Evolutionary conservation across 2,329 filamentous ascomycete species (phyloP), one percentile per base, ranked within the genome.

Genomic region (Trichophyton benhamiae): DNA sequence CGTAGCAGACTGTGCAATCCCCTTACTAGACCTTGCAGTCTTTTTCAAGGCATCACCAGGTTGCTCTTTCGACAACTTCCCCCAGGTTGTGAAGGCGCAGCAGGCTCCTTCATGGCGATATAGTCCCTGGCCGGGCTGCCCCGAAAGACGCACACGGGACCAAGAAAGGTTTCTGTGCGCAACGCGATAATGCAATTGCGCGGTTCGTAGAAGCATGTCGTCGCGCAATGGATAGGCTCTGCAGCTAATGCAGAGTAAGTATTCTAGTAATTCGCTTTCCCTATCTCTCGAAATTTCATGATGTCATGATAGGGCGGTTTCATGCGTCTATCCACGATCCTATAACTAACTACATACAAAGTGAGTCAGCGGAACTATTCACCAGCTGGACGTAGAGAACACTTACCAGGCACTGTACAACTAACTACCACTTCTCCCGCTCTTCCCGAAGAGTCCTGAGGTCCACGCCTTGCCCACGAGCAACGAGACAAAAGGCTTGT

Each of bases 121-220:
- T 60, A 57, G 67, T 59, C 58, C 66, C 67, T 60, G 66, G 64
- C 63, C 67, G 62, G 62, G 68, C 65, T 63, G 65, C 65, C 65
- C 65, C 65, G 63, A 65, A 66, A 65, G 64, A 63, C 63, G 64
- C 61, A 61, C 22, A 3, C 52, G 68, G 66, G 63, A 67, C 72
- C 63, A 62, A 25, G 53, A 57, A n/a, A 58, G 52, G 38, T 59
- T 20, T 22, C 66, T 63, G 52, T 70, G 67, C 66, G 67, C 63
- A 58, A 71, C 69, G 70, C 67, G 69, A 63, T 72, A 72, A 61
- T 68, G 69, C 65, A 70, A 68, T 64, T 70, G 71, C 44, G 69
- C 69, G 62, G 72, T 70, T 70, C 71, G 69, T 66, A 71, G 70
- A 66, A 75, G 55, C 55, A 58, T 58, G 27, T 33, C 52, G 52